Base-by-base conservation (phyloP, 2,329 filamentous ascomycete genomes). In the Sporothrix euskadiensis region DNA sequence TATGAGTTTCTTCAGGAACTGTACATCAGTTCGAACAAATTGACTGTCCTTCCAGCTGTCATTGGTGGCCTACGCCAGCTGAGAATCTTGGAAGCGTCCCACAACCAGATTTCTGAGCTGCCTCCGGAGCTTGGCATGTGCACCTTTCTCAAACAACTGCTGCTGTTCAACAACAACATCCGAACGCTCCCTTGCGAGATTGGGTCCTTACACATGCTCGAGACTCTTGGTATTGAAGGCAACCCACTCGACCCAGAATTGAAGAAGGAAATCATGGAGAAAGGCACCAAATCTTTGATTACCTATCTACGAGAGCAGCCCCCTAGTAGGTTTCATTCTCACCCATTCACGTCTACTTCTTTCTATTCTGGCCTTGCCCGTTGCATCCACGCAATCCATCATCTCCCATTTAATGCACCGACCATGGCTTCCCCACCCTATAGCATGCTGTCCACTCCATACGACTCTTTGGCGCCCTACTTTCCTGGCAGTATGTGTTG, bases 121-220 rank as follows among this genome's bases (percentile, higher is more conserved):
- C 96, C 96, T 0, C 88, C 92, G 30, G 95, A 99, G 84, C 89
- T 99, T 75, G 96, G 96, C 79, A 99, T 98, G 95, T 93, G 97
- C 78, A 96, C 94, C 39, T 96, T 94, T 77, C 85, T 99, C 72
- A 94, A 93, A 82, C 90, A 92, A 77, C 86, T 99, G 5, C 85
- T 94, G 39, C 85, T 98, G 2, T 98, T 97, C 81, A 94, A 97
- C 83, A 99, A 99, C 81, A 88, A 92, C 75, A 91, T 99, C 72
- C 89, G 89, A 75, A 90, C 89, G 30, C 85, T 99, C 35, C 96
- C 96, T 0, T 91, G 87, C 78, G 94, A 98, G 81, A 84, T 99
- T 74, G 96, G 96, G 8, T 96, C 94, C 41, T 85, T 99, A 22
- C 95, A 94, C 82, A 90, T 94, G 75, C 83, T 99, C 77, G 94